phyloP scores from a whole-genome alignment of 2,329 filamentous ascomycete species.

The Emydomyces testavorans region DNA sequence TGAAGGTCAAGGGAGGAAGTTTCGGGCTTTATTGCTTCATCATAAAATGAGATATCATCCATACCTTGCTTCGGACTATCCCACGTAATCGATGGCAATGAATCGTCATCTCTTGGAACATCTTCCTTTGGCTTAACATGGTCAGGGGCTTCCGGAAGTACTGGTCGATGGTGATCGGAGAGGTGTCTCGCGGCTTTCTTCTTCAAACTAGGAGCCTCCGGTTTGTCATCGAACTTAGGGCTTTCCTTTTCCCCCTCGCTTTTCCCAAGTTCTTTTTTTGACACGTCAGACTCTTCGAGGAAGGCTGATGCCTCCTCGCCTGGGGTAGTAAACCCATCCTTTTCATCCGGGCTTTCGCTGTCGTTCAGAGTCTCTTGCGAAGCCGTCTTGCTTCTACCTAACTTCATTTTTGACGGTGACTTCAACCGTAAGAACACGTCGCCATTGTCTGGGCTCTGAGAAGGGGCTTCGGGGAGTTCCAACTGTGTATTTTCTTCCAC shows the following conservation, averaged over 20 bases:
- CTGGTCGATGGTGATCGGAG: not conserved
- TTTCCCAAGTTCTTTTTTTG: not conserved
- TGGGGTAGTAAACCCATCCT: not conserved
- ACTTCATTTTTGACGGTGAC: not conserved
- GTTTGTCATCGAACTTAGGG: not conserved
- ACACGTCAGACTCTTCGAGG: not conserved
- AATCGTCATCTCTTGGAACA: slow-evolving; percentile 22
- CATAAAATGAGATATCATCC: slow-evolving; percentile 4
- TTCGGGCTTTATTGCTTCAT: slow-evolving; percentile 10
- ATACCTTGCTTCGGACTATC: slow-evolving; percentile 18
- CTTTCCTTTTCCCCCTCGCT: not conserved
- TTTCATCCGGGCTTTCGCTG: not conserved
- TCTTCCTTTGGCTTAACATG: not conserved
- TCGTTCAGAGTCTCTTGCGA: not conserved
- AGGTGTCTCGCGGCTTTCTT: not conserved
- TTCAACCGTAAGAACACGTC: not conserved
- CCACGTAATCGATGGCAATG: slow-evolving; percentile 32
- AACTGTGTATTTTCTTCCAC: not conserved
- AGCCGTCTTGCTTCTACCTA: not conserved
- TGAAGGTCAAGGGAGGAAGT: slow-evolving; percentile 16
- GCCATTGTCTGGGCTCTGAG: not conserved
- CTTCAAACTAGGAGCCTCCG: not conserved
- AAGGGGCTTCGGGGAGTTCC: not conserved
- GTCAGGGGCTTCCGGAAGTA: not conserved
- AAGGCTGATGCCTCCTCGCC: no score